phyloP scores from a whole-genome alignment of 2,329 filamentous ascomycete genomes.

The Sporothrix schenckii region DNA sequence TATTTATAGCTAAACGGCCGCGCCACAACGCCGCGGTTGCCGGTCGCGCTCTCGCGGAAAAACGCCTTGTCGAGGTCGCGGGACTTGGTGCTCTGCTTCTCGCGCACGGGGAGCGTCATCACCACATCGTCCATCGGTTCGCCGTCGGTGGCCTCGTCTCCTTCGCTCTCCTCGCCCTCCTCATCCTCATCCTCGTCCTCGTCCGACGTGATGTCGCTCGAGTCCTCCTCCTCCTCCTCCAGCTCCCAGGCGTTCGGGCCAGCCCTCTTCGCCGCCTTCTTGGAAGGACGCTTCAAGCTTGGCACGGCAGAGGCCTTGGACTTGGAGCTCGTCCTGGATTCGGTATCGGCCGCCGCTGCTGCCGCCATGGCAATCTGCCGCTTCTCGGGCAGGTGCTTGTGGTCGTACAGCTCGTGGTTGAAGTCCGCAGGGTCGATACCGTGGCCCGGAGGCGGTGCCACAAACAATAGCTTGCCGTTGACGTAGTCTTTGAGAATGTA shows the following conservation, averaged over 20 bases:
- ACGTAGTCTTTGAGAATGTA: constrained; percentile 97
- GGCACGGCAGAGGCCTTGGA: background rate
- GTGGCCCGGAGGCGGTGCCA: constrained; percentile 75
- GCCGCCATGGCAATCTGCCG: constrained; percentile 67
- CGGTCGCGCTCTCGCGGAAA: constrained; percentile 64
- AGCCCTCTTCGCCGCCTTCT: constrained; percentile 13
- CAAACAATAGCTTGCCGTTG: constrained; percentile 90
- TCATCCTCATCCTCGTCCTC: constrained; percentile 9
- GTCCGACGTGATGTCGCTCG: constrained; percentile 23
- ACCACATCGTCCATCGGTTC: constrained; percentile 47
- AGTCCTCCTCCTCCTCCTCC: constrained; percentile 18
- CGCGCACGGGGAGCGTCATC: constrained; percentile 51
- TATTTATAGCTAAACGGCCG: constrained; percentile 92
- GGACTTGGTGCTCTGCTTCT: constrained; percentile 66
- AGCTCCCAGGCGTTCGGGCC: constrained; percentile 20
- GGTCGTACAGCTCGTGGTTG: constrained; percentile 87
- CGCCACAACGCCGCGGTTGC: constrained; percentile 52
- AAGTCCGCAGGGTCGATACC: constrained; percentile 71
- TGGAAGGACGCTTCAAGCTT: constrained; percentile 8
- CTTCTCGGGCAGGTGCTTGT: constrained; percentile 78
- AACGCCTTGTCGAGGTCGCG: constrained; percentile 83
- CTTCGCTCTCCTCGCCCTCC: background rate
- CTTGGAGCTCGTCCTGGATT: constrained; percentile 13
- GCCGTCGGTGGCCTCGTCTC: constrained; percentile 45
- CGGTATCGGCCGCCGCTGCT: constrained; percentile 39